phyloP scores from a whole-genome alignment of 2,329 filamentous ascomycete species.

The Fusarium veterinarium region DNA sequence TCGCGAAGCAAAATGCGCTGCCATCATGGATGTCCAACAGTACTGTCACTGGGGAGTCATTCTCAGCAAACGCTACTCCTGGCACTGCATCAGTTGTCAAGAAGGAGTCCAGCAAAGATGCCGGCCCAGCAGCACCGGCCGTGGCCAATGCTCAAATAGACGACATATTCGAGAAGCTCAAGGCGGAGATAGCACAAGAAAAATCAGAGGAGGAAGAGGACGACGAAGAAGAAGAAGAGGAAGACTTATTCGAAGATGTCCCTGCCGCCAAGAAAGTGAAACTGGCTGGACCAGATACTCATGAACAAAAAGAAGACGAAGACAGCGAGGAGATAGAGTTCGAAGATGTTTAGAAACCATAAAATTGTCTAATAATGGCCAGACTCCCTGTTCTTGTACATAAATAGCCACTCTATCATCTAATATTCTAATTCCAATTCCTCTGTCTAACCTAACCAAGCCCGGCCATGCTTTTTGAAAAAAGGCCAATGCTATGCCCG shows the following conservation, averaged over 20 bases:
- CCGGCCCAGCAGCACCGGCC: constrained; percentile 53
- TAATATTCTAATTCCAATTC: constrained; percentile 35
- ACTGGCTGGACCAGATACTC: constrained; percentile 54
- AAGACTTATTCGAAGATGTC: constrained; percentile 59
- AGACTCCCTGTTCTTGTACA: neutral
- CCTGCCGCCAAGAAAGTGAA: constrained; percentile 70
- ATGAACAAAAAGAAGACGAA: constrained; percentile 56
- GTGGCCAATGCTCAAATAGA: constrained; percentile 70
- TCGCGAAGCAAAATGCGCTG: constrained; percentile 75
- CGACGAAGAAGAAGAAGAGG: constrained; percentile 57
- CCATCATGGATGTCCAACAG: constrained; percentile 79
- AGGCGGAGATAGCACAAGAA: constrained; percentile 63
- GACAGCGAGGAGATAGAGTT: constrained; percentile 66
- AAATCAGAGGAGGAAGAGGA: constrained; percentile 55
- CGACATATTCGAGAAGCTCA: constrained; percentile 74
- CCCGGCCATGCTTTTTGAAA: constrained; percentile 13
- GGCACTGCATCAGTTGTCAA: constrained; percentile 43
- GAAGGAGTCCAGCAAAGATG: constrained; percentile 60
- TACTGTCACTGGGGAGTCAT: constrained; percentile 74
- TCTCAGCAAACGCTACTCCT: constrained; percentile 51
- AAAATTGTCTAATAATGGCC: neutral
- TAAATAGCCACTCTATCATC: constrained; percentile 12
- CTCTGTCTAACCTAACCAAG: constrained; percentile 9
- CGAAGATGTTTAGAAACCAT: constrained; percentile 61
- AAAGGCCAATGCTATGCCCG: constrained; percentile 30